Conservation (phyloP, 2,329 filamentous ascomycete species). For the Neonectria neomacrospora region DNA sequence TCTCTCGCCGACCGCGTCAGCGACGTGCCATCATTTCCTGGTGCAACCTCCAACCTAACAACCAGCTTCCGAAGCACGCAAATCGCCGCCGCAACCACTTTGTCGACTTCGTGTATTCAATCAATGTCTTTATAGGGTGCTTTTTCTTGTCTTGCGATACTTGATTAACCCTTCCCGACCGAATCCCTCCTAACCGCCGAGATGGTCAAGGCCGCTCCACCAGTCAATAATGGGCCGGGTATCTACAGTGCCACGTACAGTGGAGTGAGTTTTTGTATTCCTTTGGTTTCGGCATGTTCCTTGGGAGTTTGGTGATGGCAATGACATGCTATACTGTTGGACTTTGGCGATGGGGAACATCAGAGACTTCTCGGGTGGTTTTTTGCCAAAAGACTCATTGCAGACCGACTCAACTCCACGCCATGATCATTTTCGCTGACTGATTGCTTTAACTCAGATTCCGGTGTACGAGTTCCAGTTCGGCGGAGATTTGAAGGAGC, state of each 20-base stretch:
- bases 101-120: slow-evolving; percentile 23
- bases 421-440: slow-evolving; percentile 7
- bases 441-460: slow-evolving; percentile 66
- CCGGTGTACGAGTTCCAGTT: slow-evolving; percentile 96
- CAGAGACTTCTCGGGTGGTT: slow-evolving; percentile 15
- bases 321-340: neutral
- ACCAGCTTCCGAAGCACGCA: slow-evolving; percentile 36
- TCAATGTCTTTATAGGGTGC: slow-evolving; percentile 16
- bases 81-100: slow-evolving; percentile 27
- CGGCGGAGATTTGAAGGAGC: slow-evolving; percentile 78
- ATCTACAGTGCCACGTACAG: slow-evolving; percentile 77
- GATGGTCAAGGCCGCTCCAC: slow-evolving; percentile 60
- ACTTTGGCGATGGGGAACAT: neutral
- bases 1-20: slow-evolving; percentile 49
- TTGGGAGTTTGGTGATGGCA: neutral
- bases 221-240: slow-evolving; percentile 53
- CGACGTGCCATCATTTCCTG: slow-evolving; percentile 49
- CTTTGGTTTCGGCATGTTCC: neutral
- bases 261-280: slow-evolving; percentile 62
- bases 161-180: slow-evolving; percentile 11
- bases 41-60: slow-evolving; percentile 41
- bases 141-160: slow-evolving; percentile 5
- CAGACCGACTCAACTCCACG: neutral
- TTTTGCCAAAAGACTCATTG: slow-evolving; percentile 4
- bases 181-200: slow-evolving; percentile 40